Evolutionary conservation across 2,329 filamentous ascomycete genomes (phyloP).

Genomic region (Incumbomyces lentus): DNA sequence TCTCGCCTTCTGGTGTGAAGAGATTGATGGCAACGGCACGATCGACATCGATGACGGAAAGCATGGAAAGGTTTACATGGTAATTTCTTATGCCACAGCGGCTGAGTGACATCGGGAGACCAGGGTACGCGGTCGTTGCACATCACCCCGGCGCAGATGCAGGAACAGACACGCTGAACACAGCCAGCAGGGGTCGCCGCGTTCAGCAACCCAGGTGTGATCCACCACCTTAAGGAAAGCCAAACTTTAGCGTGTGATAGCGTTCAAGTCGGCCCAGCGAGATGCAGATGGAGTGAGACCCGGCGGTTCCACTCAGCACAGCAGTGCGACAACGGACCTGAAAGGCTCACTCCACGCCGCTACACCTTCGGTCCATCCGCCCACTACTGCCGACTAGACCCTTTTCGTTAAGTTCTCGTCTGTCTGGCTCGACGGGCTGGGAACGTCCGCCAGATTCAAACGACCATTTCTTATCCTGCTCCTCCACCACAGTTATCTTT

Average conservation of each 20-base stretch:
- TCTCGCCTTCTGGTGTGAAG: not conserved
- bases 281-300: constrained; percentile 15
- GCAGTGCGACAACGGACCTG: constrained; percentile 20
- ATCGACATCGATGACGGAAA: constrained; percentile 6
- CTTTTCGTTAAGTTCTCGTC: constrained; percentile 12
- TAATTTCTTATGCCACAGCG: constrained; percentile 6
- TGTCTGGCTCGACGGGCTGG: constrained; percentile 6
- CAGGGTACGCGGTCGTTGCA: constrained; percentile 2
- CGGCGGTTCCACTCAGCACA: constrained; percentile 15
- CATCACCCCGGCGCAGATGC: constrained; percentile 4
- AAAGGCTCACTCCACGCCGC: constrained; percentile 13
- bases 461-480: constrained; percentile 21
- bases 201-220: constrained; percentile 1
- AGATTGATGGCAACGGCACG: constrained; percentile 1
- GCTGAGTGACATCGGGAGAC: not conserved
- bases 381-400: constrained; percentile 5
- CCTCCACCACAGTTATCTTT: constrained; percentile 18
- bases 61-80: not conserved
- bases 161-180: constrained; percentile 5
- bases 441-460: constrained; percentile 16
- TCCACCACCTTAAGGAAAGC: constrained; percentile 8
- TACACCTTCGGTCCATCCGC: constrained; percentile 8
- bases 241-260: constrained; percentile 20
- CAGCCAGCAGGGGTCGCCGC: not conserved
- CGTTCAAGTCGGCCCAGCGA: constrained; percentile 17